These are phyloP conservation scores for Delitschia confertaspora DNA, from an alignment of 495 filamentous ascomycete species.

Conservation along the genomic window DNA sequence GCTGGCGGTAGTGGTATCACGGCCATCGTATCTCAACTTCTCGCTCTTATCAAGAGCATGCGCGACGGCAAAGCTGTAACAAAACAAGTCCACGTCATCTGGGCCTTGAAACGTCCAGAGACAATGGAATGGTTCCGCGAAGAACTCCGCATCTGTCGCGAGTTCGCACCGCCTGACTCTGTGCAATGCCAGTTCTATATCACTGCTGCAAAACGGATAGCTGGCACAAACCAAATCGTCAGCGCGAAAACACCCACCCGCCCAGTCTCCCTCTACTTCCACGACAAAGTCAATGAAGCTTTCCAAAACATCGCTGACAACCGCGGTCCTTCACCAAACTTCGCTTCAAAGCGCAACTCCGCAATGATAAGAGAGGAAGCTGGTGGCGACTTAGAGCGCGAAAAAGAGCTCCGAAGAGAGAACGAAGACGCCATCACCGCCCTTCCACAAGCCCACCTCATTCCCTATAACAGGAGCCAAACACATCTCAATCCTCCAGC, in stretches of 20 bases:
- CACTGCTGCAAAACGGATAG: conserved; percentile 57
- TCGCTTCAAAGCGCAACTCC: conserved; percentile 49
- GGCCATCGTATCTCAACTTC: conserved; percentile 77
- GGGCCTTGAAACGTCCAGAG: conserved; percentile 81
- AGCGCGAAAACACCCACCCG: conserved; percentile 41
- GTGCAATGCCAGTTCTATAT: conserved; percentile 93
- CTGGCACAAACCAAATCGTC: conserved; percentile 34
- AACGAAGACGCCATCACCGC: conserved; percentile 78
- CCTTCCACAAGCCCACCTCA: conserved; percentile 51
- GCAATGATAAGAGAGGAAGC: conserved; percentile 74
- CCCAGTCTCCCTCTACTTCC: conserved; percentile 60
- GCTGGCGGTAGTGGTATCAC: conserved; percentile 94
- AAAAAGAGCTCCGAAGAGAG: conserved; percentile 71
- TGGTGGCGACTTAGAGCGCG: conserved; percentile 64
- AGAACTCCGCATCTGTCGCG: conserved; percentile 80
- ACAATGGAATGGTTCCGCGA: conserved; percentile 98
- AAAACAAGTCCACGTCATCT: conserved; percentile 79
- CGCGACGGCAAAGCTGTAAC: conserved; percentile 88
- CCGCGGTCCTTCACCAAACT: conserved; percentile 31
- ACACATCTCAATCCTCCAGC: conserved; percentile 18
- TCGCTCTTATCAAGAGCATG: conserved; percentile 90
- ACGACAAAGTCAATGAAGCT: conserved; percentile 76
- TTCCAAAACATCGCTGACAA: conserved; percentile 74
- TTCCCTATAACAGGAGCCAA: conserved; percentile 29
- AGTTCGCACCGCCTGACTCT: conserved; percentile 71